Conservation (phyloP, 2,329 filamentous ascomycete species). For the Fusarium nematophilum region DNA sequence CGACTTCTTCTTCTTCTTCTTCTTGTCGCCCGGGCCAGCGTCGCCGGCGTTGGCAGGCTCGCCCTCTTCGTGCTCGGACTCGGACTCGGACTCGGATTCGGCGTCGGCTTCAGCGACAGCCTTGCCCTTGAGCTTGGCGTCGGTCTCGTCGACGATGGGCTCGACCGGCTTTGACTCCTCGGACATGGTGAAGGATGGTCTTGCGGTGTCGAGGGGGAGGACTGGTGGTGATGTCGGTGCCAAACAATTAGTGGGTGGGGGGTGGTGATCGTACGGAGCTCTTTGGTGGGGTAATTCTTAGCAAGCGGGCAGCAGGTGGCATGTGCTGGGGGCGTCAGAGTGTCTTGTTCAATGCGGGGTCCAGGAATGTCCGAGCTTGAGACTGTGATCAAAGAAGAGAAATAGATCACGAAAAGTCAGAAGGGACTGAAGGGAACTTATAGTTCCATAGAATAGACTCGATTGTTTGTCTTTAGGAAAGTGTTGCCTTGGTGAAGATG, state of each 20-base stretch:
- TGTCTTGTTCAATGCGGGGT: constrained; percentile 12
- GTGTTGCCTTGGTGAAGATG: too few species aligned
- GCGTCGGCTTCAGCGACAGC: constrained; percentile 57
- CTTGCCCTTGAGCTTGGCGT: constrained; percentile 61
- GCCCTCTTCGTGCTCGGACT: constrained; percentile 52
- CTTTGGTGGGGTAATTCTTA: constrained; percentile 41
- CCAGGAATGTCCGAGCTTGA: neutral
- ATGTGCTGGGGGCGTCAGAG: constrained; percentile 19
- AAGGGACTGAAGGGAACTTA: too few species aligned
- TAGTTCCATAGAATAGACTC: too few species aligned
- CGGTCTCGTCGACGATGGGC: constrained; percentile 60
- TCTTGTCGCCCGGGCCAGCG: constrained; percentile 48
- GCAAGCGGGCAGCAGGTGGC: constrained; percentile 6
- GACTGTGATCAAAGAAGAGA: neutral
- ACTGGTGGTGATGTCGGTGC: constrained; percentile 28
- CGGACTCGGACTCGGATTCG: constrained; percentile 61
- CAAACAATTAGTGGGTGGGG: constrained; percentile 26
- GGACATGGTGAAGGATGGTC: constrained; percentile 50
- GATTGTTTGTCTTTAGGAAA: too few species aligned
- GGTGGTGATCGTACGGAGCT: constrained; percentile 29
- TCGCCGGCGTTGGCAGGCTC: constrained; percentile 54
- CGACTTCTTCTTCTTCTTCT: constrained; percentile 72
- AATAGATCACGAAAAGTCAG: neutral
- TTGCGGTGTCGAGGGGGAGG: constrained; percentile 18
- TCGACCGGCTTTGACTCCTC: constrained; percentile 74